phyloP scores from a whole-genome alignment of 2,329 filamentous ascomycete species.

The Aureobasidium sp. region DNA sequence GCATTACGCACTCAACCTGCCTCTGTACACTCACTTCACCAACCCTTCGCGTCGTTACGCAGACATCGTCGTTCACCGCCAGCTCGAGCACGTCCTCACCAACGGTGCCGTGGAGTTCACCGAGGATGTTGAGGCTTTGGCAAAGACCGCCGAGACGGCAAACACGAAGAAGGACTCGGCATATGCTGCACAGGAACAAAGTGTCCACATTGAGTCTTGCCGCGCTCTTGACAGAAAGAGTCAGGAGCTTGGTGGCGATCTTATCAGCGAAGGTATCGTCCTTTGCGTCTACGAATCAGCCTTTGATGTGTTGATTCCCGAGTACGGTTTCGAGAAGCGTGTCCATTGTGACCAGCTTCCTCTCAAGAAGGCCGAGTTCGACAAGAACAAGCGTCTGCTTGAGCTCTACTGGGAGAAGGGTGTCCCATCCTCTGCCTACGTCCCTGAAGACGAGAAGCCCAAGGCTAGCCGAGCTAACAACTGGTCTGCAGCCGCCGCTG shows the following conservation, averaged over 20 bases:
- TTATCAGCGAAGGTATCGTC: constrained; percentile 93
- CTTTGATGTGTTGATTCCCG: constrained; percentile 94
- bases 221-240: constrained; percentile 90
- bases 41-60: constrained; percentile 91
- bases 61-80: constrained; percentile 90
- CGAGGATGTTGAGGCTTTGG: constrained; percentile 80
- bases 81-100: constrained; percentile 72
- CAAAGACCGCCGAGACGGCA: constrained; percentile 89
- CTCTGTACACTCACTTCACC: constrained; percentile 95
- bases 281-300: constrained; percentile 97
- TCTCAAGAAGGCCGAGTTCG: constrained; percentile 97
- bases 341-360: constrained; percentile 98
- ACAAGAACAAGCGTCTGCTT: constrained; percentile 88
- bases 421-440: constrained; percentile 88
- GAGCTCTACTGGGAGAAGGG: constrained; percentile 99
- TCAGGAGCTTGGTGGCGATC: constrained; percentile 77
- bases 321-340: constrained; percentile 98
- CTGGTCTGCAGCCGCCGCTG: constrained; percentile 71
- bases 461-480: constrained; percentile 66
- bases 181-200: constrained; percentile 95
- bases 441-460: constrained; percentile 93
- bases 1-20: constrained; percentile 88
- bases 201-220: constrained; percentile 96
- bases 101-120: constrained; percentile 75
- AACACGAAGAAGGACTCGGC: constrained; percentile 99